These are phyloP conservation scores for Cercophora scortea DNA, from an alignment of 495 filamentous ascomycete genomes.

Conservation along the genomic window DNA sequence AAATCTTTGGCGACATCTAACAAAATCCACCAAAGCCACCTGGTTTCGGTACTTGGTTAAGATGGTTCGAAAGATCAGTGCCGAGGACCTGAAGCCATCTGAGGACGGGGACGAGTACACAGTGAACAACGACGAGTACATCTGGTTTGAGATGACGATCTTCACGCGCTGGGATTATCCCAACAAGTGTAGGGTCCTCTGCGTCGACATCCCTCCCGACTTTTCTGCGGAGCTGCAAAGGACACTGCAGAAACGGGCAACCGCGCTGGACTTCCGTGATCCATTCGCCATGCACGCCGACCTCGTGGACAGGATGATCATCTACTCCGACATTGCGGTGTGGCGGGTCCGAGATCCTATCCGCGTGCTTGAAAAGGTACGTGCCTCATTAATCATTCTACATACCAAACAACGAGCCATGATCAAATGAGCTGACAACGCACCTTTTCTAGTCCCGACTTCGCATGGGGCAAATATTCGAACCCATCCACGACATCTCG, in stretches of 20 bases:
- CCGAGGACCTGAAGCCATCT: neutral
- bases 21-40: slow-evolving; percentile 4
- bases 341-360: slow-evolving; percentile 18
- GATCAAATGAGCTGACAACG: too few species aligned
- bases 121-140: slow-evolving; percentile 2
- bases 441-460: slow-evolving; percentile 1
- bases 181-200: slow-evolving; percentile 7
- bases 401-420: neutral
- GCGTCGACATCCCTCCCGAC: slow-evolving; percentile 10
- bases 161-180: slow-evolving; percentile 14
- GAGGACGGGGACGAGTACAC: slow-evolving; percentile 12
- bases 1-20: neutral
- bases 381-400: neutral
- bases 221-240: neutral
- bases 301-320: slow-evolving; percentile 12
- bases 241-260: neutral
- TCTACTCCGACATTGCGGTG: slow-evolving; percentile 13
- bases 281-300: slow-evolving; percentile 14
- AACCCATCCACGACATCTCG: slow-evolving; percentile 12
- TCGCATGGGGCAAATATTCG: slow-evolving; percentile 9
- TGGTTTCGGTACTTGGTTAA: slow-evolving; percentile 15
- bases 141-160: slow-evolving; percentile 17
- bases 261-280: slow-evolving; percentile 7
- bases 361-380: slow-evolving; percentile 12
- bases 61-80: slow-evolving; percentile 12